A percentile compares a stretch with the other conserved stretches of the same genome.
Evolutionary conservation across 1,139 yeast species (phyloP).

Genomic region (Suhomyces yuchorum): DNA sequence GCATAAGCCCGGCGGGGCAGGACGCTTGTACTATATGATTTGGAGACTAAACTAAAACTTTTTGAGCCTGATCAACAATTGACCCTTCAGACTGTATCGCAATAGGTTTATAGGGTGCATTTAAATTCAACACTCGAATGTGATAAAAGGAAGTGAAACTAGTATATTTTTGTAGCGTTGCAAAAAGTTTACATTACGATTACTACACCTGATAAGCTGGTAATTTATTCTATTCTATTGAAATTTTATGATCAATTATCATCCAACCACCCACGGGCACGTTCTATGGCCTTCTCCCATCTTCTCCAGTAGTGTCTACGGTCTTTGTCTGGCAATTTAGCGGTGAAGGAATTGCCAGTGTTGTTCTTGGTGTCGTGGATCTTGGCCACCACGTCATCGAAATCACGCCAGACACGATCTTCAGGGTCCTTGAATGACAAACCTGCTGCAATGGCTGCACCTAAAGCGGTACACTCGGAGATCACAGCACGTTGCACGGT

Average conservation of each 20-base stretch:
- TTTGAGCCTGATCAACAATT: not conserved
- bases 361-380: constrained; percentile 38
- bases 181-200: too few species aligned
- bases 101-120: not conserved
- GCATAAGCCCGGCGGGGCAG: constrained; percentile 4
- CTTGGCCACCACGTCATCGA: constrained; percentile 59
- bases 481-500: constrained; percentile 79
- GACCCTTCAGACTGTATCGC: not conserved
- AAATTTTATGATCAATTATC: constrained; percentile 27
- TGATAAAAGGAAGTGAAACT: too few species aligned
- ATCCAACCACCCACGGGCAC: constrained; percentile 77
- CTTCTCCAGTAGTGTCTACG: constrained; percentile 68
- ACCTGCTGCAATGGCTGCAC: constrained; percentile 97
- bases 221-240: not conserved
- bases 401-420: constrained; percentile 72
- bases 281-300: constrained; percentile 81
- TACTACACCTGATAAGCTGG: too few species aligned
- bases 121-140: not conserved
- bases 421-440: constrained; percentile 59
- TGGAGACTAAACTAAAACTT: not conserved
- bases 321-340: constrained; percentile 59
- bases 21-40: not conserved
- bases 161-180: too few species aligned
- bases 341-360: constrained; percentile 50
- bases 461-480: constrained; percentile 92